A percentile compares a stretch with the other conserved stretches of the same genome.
These are phyloP conservation scores for Trichothecium sympodiale DNA, from an alignment of 2,329 filamentous ascomycete genomes.

Conservation along the genomic window DNA sequence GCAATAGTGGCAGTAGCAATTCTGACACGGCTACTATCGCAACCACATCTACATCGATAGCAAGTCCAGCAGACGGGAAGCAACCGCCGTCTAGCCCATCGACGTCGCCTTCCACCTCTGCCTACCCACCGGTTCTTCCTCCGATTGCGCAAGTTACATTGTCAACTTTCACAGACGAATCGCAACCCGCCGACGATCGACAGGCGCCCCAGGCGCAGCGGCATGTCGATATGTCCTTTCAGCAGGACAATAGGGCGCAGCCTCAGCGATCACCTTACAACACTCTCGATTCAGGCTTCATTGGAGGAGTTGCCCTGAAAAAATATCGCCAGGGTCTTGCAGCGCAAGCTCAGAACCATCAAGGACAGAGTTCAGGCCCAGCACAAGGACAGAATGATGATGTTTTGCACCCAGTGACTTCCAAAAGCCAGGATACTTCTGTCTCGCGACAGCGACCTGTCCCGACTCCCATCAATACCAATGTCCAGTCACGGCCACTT, in stretches of 20 bases:
- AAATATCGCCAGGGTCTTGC: conserved; percentile 34
- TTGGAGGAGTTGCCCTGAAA: conserved; percentile 42
- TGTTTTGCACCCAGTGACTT: background rate
- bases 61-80: too few species aligned
- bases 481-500: conserved; percentile 17
- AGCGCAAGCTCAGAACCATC: conserved; percentile 9
- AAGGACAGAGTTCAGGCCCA: background rate
- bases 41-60: too few species aligned
- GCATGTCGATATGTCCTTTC: conserved; percentile 9
- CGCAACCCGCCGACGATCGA: conserved; percentile 7
- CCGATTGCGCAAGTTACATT: conserved; percentile 39
- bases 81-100: too few species aligned
- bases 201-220: background rate
- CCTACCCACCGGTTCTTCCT: conserved; percentile 30
- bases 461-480: conserved; percentile 13
- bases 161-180: conserved; percentile 13
- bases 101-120: conserved; percentile 20
- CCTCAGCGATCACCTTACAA: conserved; percentile 22
- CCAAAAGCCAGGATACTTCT: background rate
- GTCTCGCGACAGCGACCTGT: conserved; percentile 4
- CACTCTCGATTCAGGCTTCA: conserved; percentile 33
- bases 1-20: too few species aligned
- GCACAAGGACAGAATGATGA: background rate
- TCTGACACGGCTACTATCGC: too few species aligned
- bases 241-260: conserved; percentile 14